A percentile compares a stretch with the other conserved stretches of the same genome.
Evolutionary conservation across 1,139 yeast species (phyloP).

Genomic region (Yamadazyma taylorii): DNA sequence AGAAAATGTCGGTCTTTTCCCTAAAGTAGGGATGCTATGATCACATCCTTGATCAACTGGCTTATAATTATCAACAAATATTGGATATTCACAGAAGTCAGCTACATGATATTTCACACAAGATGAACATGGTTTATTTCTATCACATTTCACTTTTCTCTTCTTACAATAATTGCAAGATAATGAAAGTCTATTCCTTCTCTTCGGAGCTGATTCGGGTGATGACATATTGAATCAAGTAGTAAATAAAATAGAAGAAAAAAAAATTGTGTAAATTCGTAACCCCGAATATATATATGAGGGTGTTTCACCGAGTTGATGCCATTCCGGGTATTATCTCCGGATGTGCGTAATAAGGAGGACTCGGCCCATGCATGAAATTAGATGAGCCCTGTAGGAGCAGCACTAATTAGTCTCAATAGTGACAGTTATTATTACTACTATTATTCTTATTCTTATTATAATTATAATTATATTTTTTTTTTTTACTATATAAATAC

Average conservation of each 20-base stretch:
- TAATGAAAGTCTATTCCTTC: conserved; percentile 34
- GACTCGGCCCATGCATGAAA: too few relatives aligned
- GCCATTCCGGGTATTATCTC: not conserved
- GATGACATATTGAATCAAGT: not conserved
- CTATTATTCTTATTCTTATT: too few relatives aligned
- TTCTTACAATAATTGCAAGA: conserved; percentile 44
- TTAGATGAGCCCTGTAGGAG: too few relatives aligned
- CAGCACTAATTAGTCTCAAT: too few relatives aligned
- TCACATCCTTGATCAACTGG: not conserved
- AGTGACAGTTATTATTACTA: too few relatives aligned
- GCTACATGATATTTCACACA: conserved; percentile 37
- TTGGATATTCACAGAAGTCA: conserved; percentile 35
- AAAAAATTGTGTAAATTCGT: too few relatives aligned
- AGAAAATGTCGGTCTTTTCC: conserved; percentile 1
- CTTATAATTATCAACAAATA: conserved; percentile 8
- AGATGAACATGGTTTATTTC: conserved; percentile 41
- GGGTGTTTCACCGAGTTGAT: too few relatives aligned
- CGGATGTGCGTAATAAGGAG: too few relatives aligned
- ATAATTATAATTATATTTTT: too few relatives aligned
- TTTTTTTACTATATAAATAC: too few relatives aligned
- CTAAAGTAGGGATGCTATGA: not conserved
- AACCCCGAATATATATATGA: too few relatives aligned
- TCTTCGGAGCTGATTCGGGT: conserved; percentile 13
- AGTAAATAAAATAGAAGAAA: too few relatives aligned
- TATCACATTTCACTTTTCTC: conserved; percentile 45